phyloP scores from a whole-genome alignment of 345 rosid species.

The Populus euphratica region DNA sequence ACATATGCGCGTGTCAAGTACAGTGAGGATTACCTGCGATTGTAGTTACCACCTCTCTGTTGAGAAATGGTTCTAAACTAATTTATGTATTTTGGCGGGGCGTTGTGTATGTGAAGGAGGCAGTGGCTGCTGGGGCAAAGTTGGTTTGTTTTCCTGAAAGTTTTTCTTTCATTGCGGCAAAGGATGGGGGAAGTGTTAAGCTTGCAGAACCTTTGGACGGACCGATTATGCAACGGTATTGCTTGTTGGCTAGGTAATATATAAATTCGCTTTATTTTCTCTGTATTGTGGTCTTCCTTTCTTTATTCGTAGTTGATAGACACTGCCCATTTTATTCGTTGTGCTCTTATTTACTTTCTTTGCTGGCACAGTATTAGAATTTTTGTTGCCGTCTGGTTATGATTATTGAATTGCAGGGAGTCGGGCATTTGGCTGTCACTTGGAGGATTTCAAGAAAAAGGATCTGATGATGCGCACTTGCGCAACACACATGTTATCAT shows the following conservation, averaged over 20 bases:
- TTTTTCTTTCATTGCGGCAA: slow-evolving; percentile 66
- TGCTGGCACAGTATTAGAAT: not conserved
- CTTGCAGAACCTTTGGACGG: slow-evolving; percentile 77
- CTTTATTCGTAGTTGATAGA: not conserved
- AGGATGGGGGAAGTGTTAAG: slow-evolving; percentile 64
- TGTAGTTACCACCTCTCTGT: not conserved
- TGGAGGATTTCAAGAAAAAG: slow-evolving; percentile 89
- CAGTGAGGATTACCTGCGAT: too few species aligned
- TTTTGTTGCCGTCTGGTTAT: not conserved
- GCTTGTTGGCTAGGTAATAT: slow-evolving; percentile 79
- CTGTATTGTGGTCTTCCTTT: not conserved
- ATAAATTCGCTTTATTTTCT: not conserved
- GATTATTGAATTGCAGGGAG: slow-evolving; percentile 45
- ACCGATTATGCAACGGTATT: slow-evolving; percentile 73
- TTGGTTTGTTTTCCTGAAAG: slow-evolving; percentile 86
- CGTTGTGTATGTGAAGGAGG: slow-evolving; percentile 53
- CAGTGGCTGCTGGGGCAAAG: slow-evolving; percentile 75
- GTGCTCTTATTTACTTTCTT: too few species aligned
- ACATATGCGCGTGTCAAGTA: not conserved
- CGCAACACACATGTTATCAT: slow-evolving; percentile 83
- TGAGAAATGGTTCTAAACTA: too few species aligned
- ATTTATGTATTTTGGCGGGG: not conserved
- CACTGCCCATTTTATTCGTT: not conserved
- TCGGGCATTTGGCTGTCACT: slow-evolving; percentile 83
- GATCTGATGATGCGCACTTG: slow-evolving; percentile 59